Conservation (phyloP, 495 filamentous ascomycete genomes). For the Amniculicola lignicola region DNA sequence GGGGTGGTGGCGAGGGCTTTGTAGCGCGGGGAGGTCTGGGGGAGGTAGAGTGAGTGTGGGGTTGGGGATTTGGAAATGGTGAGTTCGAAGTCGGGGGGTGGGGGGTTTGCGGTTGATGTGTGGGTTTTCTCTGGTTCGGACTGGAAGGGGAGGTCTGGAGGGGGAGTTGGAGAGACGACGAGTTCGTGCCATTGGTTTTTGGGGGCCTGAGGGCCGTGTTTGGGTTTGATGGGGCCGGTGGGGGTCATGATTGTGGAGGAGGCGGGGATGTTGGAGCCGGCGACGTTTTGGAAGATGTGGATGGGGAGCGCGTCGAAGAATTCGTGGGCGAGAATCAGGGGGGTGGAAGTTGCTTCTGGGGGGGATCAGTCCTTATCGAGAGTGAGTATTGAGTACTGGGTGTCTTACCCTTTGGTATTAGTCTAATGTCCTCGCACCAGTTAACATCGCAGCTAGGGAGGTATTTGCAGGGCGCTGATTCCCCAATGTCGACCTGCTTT, state of each 20-base stretch:
- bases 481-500: slow-evolving; percentile 70
- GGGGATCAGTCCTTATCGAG: background rate
- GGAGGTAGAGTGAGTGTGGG: slow-evolving; percentile 78
- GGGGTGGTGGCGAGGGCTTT: slow-evolving; percentile 61
- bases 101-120: background rate
- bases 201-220: slow-evolving; percentile 47
- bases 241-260: slow-evolving; percentile 42
- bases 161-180: slow-evolving; percentile 66
- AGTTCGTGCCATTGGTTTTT: slow-evolving; percentile 79
- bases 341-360: slow-evolving; percentile 59
- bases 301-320: slow-evolving; percentile 99
- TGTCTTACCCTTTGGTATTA: slow-evolving; percentile 68
- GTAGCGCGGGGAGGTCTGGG: slow-evolving; percentile 78
- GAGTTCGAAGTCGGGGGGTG: slow-evolving; percentile 62
- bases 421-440: slow-evolving; percentile 89
- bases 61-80: slow-evolving; percentile 69
- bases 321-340: slow-evolving; percentile 94
- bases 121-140: slow-evolving; percentile 47
- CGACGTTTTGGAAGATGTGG: slow-evolving; percentile 82
- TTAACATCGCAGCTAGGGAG: slow-evolving; percentile 59
- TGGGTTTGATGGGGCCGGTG: slow-evolving; percentile 36
- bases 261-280: slow-evolving; percentile 41
- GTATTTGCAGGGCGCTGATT: slow-evolving; percentile 73
- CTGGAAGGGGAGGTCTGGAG: slow-evolving; percentile 53
- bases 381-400: too few species aligned